Base-by-base conservation (phyloP, 805 yeast species). In the Tetrapisispora nanseiensis region DNA sequence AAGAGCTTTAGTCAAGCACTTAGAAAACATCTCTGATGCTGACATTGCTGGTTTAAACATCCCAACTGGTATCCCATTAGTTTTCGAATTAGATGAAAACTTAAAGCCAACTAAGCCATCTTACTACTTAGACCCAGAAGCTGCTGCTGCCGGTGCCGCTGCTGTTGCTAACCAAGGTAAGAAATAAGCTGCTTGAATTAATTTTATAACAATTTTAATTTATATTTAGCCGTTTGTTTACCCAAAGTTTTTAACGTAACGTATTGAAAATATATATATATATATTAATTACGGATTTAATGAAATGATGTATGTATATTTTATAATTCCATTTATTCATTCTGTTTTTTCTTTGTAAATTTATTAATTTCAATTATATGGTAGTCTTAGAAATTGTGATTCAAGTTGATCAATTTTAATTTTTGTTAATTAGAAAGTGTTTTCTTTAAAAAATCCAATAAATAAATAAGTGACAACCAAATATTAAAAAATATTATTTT, bases 71-170 rank as follows among this genome's bases (percentile, higher is more conserved):
- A 90, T 89, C 55, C 97, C 97, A 65, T 80, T 89, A 71, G 96
- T 90, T 50, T 90, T 84, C 73, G 97, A 90, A 73, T 80, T 89
- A 63, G 96, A 89, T 66, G 82, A 75, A 42, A 63, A 76, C 61
- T 79, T 89, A 71, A 78, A 78, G 71, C 97, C 97, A 71, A 73
- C 81, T 65, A 87, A 87, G 80, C 83, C 86, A 56, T 80, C 94
- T 57, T 86, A 89, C 78, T 89, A 89, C 81, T 82, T 89, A 71
- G 97, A 89, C 73, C 97, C 97, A 61, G 97, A 86, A 74, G 97
- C 97, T 62, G 97, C 97, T 62, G 95, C 89, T 52, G 96, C 96
- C 43, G 97, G 97, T 76, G 97, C 97, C 54, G 97, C 97, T 63
- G 96, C 96, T 47, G 97, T 89, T 58, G 97, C 97, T 59, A 86